phyloP scores from a whole-genome alignment of 768 basidiomycete species.

The Leccinum sublutescens region DNA sequence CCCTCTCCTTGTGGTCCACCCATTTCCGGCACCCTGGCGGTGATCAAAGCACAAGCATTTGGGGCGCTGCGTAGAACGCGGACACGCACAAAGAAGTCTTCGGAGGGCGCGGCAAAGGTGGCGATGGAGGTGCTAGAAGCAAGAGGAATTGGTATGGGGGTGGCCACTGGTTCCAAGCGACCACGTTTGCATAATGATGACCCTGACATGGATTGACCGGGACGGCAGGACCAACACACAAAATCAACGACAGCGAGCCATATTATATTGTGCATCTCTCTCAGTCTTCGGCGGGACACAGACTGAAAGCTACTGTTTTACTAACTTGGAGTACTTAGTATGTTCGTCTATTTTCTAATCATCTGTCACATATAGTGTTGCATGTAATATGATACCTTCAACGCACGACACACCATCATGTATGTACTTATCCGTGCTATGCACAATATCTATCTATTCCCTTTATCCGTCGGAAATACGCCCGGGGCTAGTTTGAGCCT shows the following conservation, averaged over 20 bases:
- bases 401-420: conserved; percentile 19
- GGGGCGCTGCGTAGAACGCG: conserved; percentile 80
- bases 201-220: conserved; percentile 38
- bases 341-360: conserved; percentile 33
- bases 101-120: conserved; percentile 69
- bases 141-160: conserved; percentile 63
- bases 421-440: conserved; percentile 7
- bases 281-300: conserved; percentile 25
- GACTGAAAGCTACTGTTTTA: conserved; percentile 29
- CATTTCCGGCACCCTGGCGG: conserved; percentile 79
- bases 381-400: conserved; percentile 41
- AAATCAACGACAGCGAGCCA: conserved; percentile 18
- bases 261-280: conserved; percentile 31
- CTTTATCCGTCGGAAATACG: conserved; percentile 13
- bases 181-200: conserved; percentile 55
- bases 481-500: conserved; percentile 3
- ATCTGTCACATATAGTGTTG: conserved; percentile 35
- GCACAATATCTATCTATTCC: conserved; percentile 4
- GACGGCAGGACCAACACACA: conserved; percentile 13
- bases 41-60: conserved; percentile 89
- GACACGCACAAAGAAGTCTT: conserved; percentile 66
- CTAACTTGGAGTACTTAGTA: conserved; percentile 28
- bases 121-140: conserved; percentile 82
- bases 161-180: conserved; percentile 36
- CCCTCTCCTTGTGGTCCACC: conserved; percentile 46